Evolutionary conservation across 805 yeast species (phyloP), one percentile per base, ranked within the genome.

Genomic region (Myxozyma neotropica): DNA sequence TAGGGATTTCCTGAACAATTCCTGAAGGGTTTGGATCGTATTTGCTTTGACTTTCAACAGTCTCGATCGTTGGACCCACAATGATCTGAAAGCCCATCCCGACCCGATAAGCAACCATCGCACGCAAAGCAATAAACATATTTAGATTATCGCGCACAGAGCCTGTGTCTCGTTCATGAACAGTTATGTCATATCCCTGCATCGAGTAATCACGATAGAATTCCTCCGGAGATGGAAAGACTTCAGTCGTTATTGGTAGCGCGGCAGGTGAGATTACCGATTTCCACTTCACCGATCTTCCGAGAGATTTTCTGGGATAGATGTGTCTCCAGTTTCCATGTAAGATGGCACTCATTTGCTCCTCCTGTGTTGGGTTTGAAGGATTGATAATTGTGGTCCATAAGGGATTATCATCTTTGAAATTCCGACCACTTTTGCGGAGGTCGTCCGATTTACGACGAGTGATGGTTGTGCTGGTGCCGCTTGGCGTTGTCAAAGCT

Each of bases 221-320:
- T 58, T 89, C 91, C 3, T 78, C 77, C 12, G 78, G 74, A 0
- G 86, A 72, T 0, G 98, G 97, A 68, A 92, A 92, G 8, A 86
- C 79, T 1, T 87, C 83, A 0, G 95, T 84, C 1, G 90, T 84
- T 0, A 89, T 76, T 0, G 99, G 99, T 26, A 94, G 76, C 5
- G 96, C 87, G 0, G 98, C 97, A 0, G 99, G 99, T 0, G 97
- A 84, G 13, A 91, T 86, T 54, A 95, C 78, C 0, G 98, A 92
- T 54, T 89, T 82, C 99, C 99, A 94, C 70, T 92, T 92, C 52
- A 92, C 86, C 15, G 85, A 50, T 27, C 61, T 23, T 36, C 59
- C 59, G 1, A 77, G 67, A 83, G 82, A 55, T 88, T 77, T 54
- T 81, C 86, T 80, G 0, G 98, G 96, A 67, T 89, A 89, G 0